Evolutionary conservation across 192 early-diverging fungal genomes (phyloP).

Genomic region (Gaertneriomyces semiglobifer): DNA sequence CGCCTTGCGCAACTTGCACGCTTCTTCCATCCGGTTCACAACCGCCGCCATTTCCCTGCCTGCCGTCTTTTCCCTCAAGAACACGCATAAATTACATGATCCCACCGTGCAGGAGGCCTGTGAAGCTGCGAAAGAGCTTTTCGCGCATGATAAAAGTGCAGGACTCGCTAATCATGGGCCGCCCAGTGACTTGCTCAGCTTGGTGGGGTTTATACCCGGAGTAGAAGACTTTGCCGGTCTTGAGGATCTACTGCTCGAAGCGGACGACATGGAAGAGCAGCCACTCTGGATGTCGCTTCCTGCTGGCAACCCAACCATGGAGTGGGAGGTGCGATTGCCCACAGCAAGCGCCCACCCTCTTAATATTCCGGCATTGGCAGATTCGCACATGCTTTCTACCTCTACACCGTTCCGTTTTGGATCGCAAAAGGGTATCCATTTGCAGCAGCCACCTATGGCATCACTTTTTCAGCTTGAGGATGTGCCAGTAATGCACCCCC

Average conservation of each 20-base stretch:
- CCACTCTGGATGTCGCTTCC: neutral
- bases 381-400: too few relatives aligned
- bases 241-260: neutral
- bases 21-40: too few relatives aligned
- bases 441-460: too few relatives aligned
- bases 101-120: conserved; percentile 17
- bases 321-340: neutral
- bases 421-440: too few relatives aligned
- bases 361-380: too few relatives aligned
- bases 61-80: neutral
- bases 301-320: neutral
- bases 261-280: neutral
- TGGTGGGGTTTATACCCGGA: conserved; percentile 9
- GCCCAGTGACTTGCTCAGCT: neutral
- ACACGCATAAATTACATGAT: neutral
- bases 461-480: too few relatives aligned
- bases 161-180: neutral
- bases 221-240: neutral
- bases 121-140: conserved; percentile 19
- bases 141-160: neutral
- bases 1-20: too few relatives aligned
- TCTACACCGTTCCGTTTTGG: too few relatives aligned
- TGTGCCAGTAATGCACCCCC: too few relatives aligned
- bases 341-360: too few relatives aligned
- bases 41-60: neutral